Percentiles rank a stretch among this genome's conserved stretches.
Conservation (phyloP, 139 green algal genomes). For the Chlamydomonas sp. region DNA sequence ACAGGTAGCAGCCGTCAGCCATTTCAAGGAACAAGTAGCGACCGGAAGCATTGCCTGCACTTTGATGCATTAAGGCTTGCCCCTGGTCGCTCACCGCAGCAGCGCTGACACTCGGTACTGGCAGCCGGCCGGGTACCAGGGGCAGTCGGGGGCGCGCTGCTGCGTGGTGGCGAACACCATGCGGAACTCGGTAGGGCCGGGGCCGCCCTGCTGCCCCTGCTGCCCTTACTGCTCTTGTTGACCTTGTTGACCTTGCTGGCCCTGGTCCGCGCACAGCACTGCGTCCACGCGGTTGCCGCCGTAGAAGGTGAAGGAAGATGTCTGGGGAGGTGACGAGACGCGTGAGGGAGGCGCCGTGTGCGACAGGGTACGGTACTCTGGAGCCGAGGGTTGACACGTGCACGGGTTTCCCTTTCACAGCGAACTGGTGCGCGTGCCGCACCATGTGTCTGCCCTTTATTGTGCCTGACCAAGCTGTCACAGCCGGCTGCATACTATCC, state of each 20-base stretch:
- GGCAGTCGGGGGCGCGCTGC: neutral
- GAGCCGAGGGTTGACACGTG: too few relatives aligned
- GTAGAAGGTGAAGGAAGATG: neutral
- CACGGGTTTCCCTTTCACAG: too few relatives aligned
- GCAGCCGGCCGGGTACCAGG: neutral
- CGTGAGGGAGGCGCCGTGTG: neutral
- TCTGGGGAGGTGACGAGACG: neutral
- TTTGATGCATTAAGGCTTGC: neutral
- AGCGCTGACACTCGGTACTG: neutral
- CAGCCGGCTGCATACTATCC: too few relatives aligned
- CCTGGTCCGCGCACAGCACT: neutral
- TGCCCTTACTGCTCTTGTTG: neutral
- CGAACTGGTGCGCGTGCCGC: too few relatives aligned
- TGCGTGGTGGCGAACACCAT: neutral
- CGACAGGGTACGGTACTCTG: too few relatives aligned
- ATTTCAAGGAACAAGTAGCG: too few relatives aligned
- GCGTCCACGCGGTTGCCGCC: slow-evolving; percentile 3
- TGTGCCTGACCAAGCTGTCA: too few relatives aligned
- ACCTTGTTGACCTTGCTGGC: neutral
- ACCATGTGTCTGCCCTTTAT: too few relatives aligned
- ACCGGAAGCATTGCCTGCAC: neutral
- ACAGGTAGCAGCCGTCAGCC: too few relatives aligned
- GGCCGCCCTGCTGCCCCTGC: neutral
- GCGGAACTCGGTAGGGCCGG: neutral
- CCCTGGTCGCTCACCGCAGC: neutral